These are phyloP conservation scores for Nicotiana sylvestris DNA, from an alignment of 257 asterid species.

Conservation along the genomic window DNA sequence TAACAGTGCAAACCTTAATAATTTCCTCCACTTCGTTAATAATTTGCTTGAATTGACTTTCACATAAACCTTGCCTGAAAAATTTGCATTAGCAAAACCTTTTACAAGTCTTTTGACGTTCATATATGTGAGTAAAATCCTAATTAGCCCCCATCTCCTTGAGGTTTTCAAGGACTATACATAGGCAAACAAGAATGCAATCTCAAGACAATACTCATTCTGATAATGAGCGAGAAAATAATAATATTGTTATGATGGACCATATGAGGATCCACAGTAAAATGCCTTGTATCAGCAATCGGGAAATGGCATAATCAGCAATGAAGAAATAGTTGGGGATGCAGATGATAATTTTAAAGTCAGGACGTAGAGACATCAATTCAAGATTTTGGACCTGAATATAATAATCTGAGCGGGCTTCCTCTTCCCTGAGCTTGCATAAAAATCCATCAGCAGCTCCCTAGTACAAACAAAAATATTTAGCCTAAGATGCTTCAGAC, in stretches of 20 bases:
- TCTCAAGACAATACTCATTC: background rate
- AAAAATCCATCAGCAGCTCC: conserved; percentile 47
- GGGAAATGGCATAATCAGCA: background rate
- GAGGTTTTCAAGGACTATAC: background rate
- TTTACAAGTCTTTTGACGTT: background rate
- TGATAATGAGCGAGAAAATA: background rate
- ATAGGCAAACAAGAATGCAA: background rate
- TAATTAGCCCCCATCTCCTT: background rate
- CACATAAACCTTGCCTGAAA: conserved; percentile 33
- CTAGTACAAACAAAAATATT: conserved; percentile 16
- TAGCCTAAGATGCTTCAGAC: background rate
- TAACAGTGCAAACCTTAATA: conserved; percentile 29
- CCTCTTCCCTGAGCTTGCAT: conserved; percentile 32
- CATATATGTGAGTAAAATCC: background rate
- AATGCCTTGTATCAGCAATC: background rate
- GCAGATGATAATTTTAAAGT: background rate
- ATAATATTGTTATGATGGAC: background rate
- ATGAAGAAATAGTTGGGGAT: background rate
- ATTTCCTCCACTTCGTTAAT: conserved; percentile 41
- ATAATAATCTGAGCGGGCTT: conserved; percentile 47
- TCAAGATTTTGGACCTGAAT: conserved; percentile 31
- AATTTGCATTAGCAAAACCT: background rate
- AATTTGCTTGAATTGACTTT: conserved; percentile 28
- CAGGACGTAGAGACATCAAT: background rate
- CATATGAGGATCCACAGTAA: background rate